Percentiles rank a stretch among this genome's conserved stretches.
Conservation (phyloP, 2,329 filamentous ascomycete genomes). For the Ophiostoma fasciatum region DNA sequence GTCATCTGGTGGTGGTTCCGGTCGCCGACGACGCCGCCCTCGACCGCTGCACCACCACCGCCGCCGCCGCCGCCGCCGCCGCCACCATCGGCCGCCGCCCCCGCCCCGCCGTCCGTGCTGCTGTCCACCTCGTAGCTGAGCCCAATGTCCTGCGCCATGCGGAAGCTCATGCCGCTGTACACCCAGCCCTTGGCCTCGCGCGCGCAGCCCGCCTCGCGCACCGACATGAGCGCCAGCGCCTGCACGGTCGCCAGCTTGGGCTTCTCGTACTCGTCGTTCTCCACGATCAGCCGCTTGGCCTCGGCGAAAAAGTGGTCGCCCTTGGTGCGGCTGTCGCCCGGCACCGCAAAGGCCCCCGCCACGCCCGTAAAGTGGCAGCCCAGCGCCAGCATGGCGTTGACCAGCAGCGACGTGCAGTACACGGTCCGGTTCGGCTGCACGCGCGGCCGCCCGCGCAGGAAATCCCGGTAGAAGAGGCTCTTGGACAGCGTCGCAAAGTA, state of each 20-base stretch:
- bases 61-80: not conserved
- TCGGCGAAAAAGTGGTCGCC: constrained; percentile 95
- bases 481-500: constrained; percentile 90
- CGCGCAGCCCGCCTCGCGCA: constrained; percentile 86
- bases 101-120: too few relatives aligned
- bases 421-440: constrained; percentile 38
- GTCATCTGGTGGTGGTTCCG: constrained; percentile 33
- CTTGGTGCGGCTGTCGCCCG: constrained; percentile 67
- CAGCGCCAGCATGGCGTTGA: constrained; percentile 86
- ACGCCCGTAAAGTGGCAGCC: constrained; percentile 85
- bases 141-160: constrained; percentile 91
- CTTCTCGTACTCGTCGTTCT: constrained; percentile 86
- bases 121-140: constrained; percentile 82
- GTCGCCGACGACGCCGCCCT: constrained; percentile 41
- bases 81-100: too few relatives aligned
- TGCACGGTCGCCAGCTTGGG: constrained; percentile 82
- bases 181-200: constrained; percentile 95
- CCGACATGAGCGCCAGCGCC: constrained; percentile 87
- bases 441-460: constrained; percentile 51
- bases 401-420: constrained; percentile 78
- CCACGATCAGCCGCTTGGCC: constrained; percentile 75
- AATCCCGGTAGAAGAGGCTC: constrained; percentile 74
- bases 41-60: too few relatives aligned
- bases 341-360: constrained; percentile 53
- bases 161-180: constrained; percentile 95